Conservation (phyloP, 169 alveolate genomes). For the Eimeria nieschulzi region DNA sequence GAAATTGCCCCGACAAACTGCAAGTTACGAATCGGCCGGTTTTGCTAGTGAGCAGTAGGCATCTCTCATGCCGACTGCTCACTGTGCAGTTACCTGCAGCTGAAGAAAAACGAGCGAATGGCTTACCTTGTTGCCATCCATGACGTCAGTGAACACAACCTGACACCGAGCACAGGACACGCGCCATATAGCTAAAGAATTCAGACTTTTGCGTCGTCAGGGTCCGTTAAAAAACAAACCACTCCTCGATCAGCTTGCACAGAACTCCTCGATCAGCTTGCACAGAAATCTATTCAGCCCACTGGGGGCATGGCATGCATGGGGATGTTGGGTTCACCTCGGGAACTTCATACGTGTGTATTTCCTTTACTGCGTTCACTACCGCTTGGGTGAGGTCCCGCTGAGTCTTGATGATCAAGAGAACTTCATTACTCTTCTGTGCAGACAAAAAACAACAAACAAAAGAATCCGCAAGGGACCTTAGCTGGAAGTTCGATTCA, state of each 20-base stretch:
- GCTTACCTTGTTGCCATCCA: slow-evolving; percentile 70
- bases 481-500: too few relatives aligned
- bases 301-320: too few relatives aligned
- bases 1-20: neutral
- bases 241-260: too few relatives aligned
- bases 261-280: too few relatives aligned
- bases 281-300: too few relatives aligned
- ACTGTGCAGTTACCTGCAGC: too few relatives aligned
- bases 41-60: neutral
- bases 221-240: too few relatives aligned
- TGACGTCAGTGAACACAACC: slow-evolving; percentile 72
- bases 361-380: slow-evolving; percentile 36
- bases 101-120: neutral
- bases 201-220: too few relatives aligned
- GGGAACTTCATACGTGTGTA: slow-evolving; percentile 75
- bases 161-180: slow-evolving; percentile 6
- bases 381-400: slow-evolving; percentile 32
- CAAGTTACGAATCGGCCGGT: neutral
- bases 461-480: too few relatives aligned
- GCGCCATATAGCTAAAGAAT: neutral
- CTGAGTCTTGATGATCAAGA: slow-evolving; percentile 72
- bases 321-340: slow-evolving; percentile 48
- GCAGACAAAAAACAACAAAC: neutral
- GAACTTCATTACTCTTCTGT: slow-evolving; percentile 63
- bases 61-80: neutral